Evolutionary conservation across 345 rosid species (phyloP), one percentile per base, ranked within the genome.

Genomic region (Geranium brycei): DNA sequence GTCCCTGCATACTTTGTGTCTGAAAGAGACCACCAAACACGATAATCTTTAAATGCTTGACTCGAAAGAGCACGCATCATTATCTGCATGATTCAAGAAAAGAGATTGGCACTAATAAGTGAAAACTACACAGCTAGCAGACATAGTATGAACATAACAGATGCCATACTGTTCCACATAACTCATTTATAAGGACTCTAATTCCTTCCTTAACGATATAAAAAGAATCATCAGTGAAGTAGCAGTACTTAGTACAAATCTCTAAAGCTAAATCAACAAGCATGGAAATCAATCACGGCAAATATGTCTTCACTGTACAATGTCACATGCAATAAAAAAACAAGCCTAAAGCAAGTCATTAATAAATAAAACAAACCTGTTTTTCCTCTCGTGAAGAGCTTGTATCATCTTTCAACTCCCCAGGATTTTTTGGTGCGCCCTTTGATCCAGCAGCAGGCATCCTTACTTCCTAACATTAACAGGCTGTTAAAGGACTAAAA

Each of bases 1-100:
- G 97, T 93, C 77, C 99, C 97, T 15, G 99, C 99, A 78, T 93
- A 90, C 78, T 93, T 93, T 0, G 91, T 84, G 58, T 93, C 96
- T 19, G 90, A 85, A n/a, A 90, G 95, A 68, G 97, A 90, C 99
- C 97, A 93, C 97, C 99, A 93, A 77, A 81, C 73, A 31, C 65
- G 81, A 77, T 86, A 93, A 59, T 81, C 71, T 73, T 81, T 78
- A 72, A 93, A 93, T 57, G 89, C 95, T 12, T 79, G 87, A 79
- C 73, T 79, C 19, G 91, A 83, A 76, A 93, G 96, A 35, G 95
- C 96, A 61, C 87, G 83, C 76, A 76, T 72, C 81, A 90, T 67
- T 41, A 79, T 79, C 97, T 93, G 85, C 83, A 77, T 51, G 66
- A 62, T 65, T 59, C 15, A 41, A 57, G 12, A 62, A 62, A 71